Evolutionary conservation across 1,139 yeast genomes (phyloP).

Genomic region (Pichia sp.): DNA sequence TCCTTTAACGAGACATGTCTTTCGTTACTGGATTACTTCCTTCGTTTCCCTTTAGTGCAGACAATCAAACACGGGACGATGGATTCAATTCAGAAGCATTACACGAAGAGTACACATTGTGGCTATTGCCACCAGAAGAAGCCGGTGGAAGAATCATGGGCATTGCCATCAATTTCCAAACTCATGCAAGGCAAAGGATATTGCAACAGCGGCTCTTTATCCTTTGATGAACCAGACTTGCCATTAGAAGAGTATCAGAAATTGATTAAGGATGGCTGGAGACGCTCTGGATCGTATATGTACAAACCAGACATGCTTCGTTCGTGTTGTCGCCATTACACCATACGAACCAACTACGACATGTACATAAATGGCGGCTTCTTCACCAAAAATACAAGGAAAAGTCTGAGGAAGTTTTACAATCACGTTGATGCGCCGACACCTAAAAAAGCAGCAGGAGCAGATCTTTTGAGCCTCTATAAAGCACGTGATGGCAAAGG

Average conservation of each 20-base stretch:
- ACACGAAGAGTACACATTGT: slow-evolving; percentile 36
- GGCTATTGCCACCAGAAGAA: slow-evolving; percentile 61
- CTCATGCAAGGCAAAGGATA: slow-evolving; percentile 11
- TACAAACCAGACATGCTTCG: slow-evolving; percentile 69
- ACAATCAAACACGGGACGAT: too few relatives aligned
- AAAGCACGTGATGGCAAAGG: slow-evolving; percentile 2
- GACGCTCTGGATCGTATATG: slow-evolving; percentile 69
- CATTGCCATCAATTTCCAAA: slow-evolving; percentile 28
- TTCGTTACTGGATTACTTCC: too few relatives aligned
- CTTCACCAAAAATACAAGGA: slow-evolving; percentile 60
- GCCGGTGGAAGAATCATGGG: slow-evolving; percentile 26
- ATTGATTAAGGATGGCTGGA: slow-evolving; percentile 63
- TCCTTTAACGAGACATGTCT: too few relatives aligned
- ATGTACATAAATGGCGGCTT: slow-evolving; percentile 26
- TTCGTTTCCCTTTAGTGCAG: too few relatives aligned
- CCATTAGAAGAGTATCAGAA: slow-evolving; percentile 50
- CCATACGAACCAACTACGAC: slow-evolving; percentile 57
- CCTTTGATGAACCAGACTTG: slow-evolving; percentile 42
- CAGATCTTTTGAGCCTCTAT: slow-evolving; percentile 3
- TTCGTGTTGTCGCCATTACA: slow-evolving; percentile 76
- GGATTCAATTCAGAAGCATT: slow-evolving; percentile 10
- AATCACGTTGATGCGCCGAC: slow-evolving; percentile 27
- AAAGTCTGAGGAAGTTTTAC: slow-evolving; percentile 55
- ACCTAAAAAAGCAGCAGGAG: slow-evolving; percentile 29
- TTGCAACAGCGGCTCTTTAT: slow-evolving; percentile 37